A percentile compares a stretch with the other conserved stretches of the same genome.
Evolutionary conservation across 2,329 filamentous ascomycete genomes (phyloP).

Genomic region (Diaporthe ilicicola): DNA sequence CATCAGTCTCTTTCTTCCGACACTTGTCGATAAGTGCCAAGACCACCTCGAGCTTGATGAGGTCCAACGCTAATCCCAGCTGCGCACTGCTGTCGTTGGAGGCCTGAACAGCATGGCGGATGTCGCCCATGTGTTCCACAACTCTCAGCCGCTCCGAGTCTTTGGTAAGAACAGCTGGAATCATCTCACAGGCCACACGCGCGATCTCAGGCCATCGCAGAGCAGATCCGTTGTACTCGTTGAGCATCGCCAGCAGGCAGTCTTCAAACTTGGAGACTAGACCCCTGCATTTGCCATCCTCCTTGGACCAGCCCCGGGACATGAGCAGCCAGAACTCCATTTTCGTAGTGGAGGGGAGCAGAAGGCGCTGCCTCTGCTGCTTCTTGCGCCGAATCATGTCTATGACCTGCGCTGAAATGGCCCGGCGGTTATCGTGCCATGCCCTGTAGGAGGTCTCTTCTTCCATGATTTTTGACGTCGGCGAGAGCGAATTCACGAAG

Average conservation of each 20-base stretch:
- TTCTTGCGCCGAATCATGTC: background rate
- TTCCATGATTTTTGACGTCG: background rate
- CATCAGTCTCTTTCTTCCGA: background rate
- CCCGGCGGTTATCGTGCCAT: background rate
- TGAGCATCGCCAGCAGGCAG: background rate
- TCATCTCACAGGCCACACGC: background rate
- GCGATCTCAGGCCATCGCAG: conserved; percentile 13
- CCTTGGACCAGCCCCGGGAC: background rate
- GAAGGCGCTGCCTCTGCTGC: background rate
- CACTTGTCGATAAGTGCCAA: background rate
- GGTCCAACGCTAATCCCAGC: background rate
- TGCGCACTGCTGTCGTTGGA: background rate
- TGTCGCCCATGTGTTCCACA: background rate
- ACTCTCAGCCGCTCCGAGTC: background rate
- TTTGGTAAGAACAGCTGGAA: background rate
- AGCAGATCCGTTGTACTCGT: background rate
- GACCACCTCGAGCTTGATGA: conserved; percentile 21
- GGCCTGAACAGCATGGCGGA: background rate
- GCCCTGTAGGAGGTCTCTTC: background rate
- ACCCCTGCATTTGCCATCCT: background rate
- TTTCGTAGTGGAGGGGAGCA: conserved; percentile 7
- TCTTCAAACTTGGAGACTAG: background rate
- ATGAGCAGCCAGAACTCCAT: conserved; percentile 18
- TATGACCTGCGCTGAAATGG: background rate
- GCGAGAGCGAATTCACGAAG: background rate